Conservation (phyloP, 441 rosid species). For the Euphorbia neoarborescens region DNA sequence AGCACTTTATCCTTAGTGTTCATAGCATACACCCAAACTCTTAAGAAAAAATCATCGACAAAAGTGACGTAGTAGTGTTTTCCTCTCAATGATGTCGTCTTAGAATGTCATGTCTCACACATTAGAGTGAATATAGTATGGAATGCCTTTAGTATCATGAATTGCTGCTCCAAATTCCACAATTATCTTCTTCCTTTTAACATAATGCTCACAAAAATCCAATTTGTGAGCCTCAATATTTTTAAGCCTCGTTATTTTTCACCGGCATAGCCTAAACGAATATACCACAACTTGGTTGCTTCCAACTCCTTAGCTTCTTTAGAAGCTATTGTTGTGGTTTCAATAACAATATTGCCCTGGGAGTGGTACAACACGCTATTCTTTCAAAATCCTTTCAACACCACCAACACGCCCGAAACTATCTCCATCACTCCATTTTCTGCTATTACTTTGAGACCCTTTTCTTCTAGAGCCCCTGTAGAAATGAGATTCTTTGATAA, state of each 20-base stretch:
- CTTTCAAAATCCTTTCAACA: not conserved
- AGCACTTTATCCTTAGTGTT: not conserved
- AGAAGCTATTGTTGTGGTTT: not conserved
- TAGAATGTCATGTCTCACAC: not conserved
- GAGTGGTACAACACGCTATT: not conserved
- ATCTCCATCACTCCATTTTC: not conserved
- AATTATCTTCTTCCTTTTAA: too few species aligned
- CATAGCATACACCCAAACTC: not conserved
- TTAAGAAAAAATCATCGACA: not conserved
- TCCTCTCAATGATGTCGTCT: not conserved
- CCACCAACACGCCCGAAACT: not conserved
- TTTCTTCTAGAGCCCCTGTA: not conserved
- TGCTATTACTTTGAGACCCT: not conserved
- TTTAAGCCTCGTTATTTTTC: slow-evolving; percentile 7
- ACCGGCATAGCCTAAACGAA: not conserved
- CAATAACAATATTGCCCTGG: not conserved
- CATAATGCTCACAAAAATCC: not conserved
- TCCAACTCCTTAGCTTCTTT: not conserved
- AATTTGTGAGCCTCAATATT: not conserved
- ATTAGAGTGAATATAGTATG: not conserved
- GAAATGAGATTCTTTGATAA: too few species aligned
- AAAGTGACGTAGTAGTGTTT: not conserved
- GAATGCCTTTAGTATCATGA: too few species aligned
- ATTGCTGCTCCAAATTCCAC: too few species aligned
- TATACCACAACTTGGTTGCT: not conserved